Percentiles rank a stretch among this genome's conserved stretches.
Conservation (phyloP, 108 stramenopile genomes). For the Bacterosira constricta region DNA sequence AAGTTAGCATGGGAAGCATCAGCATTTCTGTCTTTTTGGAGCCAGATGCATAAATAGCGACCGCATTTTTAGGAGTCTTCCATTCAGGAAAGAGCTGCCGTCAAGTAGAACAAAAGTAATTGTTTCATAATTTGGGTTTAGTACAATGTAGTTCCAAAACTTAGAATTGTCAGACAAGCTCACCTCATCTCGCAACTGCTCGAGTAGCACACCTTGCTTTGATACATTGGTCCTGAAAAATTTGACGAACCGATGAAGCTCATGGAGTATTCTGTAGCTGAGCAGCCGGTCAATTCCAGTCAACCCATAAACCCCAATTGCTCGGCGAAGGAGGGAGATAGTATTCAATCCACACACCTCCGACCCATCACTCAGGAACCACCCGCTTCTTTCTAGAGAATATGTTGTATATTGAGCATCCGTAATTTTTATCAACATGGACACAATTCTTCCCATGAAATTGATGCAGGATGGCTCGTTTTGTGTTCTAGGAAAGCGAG, state of each 20-base stretch:
- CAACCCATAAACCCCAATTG: slow-evolving; percentile 62
- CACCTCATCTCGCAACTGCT: slow-evolving; percentile 44
- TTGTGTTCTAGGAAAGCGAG: slow-evolving; percentile 41
- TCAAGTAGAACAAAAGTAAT: background rate
- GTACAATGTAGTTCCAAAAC: background rate
- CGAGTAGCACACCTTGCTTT: slow-evolving; percentile 39
- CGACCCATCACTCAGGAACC: slow-evolving; percentile 46
- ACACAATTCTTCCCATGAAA: slow-evolving; percentile 62
- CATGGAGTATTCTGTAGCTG: slow-evolving; percentile 52
- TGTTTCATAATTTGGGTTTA: too few relatives aligned
- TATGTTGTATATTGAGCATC: slow-evolving; percentile 51
- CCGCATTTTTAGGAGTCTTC: slow-evolving; percentile 33
- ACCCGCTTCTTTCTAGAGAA: slow-evolving; percentile 49
- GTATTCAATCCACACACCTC: slow-evolving; percentile 50
- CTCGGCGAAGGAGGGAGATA: slow-evolving; percentile 32
- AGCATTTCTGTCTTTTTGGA: slow-evolving; percentile 59
- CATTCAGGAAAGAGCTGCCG: slow-evolving; percentile 47
- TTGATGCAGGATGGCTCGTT: slow-evolving; percentile 45
- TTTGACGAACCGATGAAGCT: slow-evolving; percentile 52
- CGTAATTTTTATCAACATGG: slow-evolving; percentile 54
- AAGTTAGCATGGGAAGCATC: slow-evolving; percentile 57
- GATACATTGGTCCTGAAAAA: slow-evolving; percentile 42
- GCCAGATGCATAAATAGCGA: slow-evolving; percentile 44
- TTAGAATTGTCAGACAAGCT: background rate
- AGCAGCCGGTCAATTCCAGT: slow-evolving; percentile 60